Conservation (phyloP, 1,139 yeast species). For the Tardiomyces blankii region DNA sequence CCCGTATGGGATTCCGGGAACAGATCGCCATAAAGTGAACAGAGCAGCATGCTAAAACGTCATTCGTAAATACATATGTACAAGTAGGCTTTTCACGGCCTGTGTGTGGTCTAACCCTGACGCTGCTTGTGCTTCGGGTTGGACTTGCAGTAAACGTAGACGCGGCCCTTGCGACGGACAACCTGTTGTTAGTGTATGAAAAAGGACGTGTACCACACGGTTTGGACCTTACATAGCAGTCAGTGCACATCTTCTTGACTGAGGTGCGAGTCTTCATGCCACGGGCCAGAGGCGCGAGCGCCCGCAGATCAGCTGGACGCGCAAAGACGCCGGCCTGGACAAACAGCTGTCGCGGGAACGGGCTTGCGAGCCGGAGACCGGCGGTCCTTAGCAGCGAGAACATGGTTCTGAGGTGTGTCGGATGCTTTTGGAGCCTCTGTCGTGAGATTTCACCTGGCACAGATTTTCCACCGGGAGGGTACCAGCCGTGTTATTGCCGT, state of each 20-base stretch:
- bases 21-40: too few species aligned
- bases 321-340: not conserved
- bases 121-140: constrained; percentile 95
- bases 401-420: not conserved
- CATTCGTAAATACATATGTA: constrained; percentile 1
- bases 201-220: too few species aligned
- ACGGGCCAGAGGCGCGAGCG: constrained; percentile 18
- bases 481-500: too few species aligned
- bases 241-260: constrained; percentile 83
- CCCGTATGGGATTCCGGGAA: too few species aligned
- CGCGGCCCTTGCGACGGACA: constrained; percentile 90
- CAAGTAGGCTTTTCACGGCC: not conserved
- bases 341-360: not conserved
- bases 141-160: constrained; percentile 83
- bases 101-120: constrained; percentile 55
- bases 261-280: constrained; percentile 69
- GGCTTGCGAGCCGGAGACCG: not conserved
- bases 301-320: not conserved
- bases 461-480: too few species aligned
- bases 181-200: constrained; percentile 27
- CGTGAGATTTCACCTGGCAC: too few species aligned
- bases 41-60: too few species aligned
- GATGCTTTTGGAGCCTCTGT: too few species aligned
- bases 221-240: constrained; percentile 70
- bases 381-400: not conserved